Percentiles rank a stretch among this genome's conserved stretches.
phyloP scores from a whole-genome alignment of 441 rosid genomes.

The Lepidium campestre region DNA sequence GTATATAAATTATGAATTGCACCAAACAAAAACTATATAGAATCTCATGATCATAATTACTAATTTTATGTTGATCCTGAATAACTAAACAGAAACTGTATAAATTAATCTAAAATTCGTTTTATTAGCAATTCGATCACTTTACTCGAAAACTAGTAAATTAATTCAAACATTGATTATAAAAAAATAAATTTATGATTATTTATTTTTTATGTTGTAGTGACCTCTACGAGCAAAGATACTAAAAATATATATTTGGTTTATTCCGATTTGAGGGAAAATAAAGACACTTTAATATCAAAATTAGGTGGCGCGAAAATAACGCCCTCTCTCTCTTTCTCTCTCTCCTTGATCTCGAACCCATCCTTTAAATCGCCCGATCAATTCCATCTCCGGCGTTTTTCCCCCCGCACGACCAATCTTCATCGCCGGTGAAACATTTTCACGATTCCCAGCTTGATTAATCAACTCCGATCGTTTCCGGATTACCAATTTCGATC shows the following conservation, averaged over 20 bases:
- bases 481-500: conserved; percentile 4
- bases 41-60: neutral
- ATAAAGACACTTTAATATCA: conserved; percentile 17
- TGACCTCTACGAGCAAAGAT: conserved; percentile 9
- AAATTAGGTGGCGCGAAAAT: conserved; percentile 75
- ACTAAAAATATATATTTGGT: neutral
- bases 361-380: conserved; percentile 9
- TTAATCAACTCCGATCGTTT: neutral
- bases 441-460: neutral
- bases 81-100: too few species aligned
- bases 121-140: neutral
- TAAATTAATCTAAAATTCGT: too few species aligned
- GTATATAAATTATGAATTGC: too few species aligned
- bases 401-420: neutral
- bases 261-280: neutral
- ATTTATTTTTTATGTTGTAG: neutral
- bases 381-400: conserved; percentile 19
- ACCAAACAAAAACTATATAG: neutral
- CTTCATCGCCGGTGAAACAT: conserved; percentile 4
- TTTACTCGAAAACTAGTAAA: neutral
- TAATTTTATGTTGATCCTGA: too few species aligned
- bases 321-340: conserved; percentile 31
- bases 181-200: neutral
- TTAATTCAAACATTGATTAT: too few species aligned
- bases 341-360: conserved; percentile 1